Conservation (phyloP, 768 basidiomycete species). For the Pisolithus microcarpus region DNA sequence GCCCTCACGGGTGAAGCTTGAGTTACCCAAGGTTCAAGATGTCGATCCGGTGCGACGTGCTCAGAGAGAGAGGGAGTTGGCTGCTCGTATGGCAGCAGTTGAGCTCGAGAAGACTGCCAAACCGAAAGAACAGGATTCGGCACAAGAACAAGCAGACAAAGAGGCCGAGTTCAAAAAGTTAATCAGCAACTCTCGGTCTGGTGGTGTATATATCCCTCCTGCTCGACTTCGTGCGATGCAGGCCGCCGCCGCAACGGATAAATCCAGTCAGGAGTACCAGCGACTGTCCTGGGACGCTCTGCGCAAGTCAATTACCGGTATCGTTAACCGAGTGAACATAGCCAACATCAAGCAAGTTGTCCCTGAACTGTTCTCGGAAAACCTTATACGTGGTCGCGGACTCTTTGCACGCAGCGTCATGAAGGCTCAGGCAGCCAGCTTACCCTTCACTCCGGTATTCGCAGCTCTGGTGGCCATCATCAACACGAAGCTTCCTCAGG, state of each 20-base stretch:
- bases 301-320: constrained; percentile 96
- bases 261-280: constrained; percentile 84
- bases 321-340: constrained; percentile 98
- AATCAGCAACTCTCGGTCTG: constrained; percentile 61
- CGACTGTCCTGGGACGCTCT: constrained; percentile 96
- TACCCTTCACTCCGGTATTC: constrained; percentile 97
- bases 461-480: constrained; percentile 90
- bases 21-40: constrained; percentile 52
- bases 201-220: constrained; percentile 96
- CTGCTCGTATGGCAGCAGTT: constrained; percentile 59
- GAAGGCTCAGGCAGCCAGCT: constrained; percentile 96
- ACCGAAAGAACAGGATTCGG: constrained; percentile 38
- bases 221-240: constrained; percentile 88
- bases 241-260: constrained; percentile 69
- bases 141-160: constrained; percentile 51
- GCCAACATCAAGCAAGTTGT: constrained; percentile 93
- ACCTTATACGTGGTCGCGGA: constrained; percentile 88
- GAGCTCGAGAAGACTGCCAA: constrained; percentile 59
- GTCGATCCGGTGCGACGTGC: constrained; percentile 73
- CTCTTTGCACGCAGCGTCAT: constrained; percentile 91
- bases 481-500: constrained; percentile 95
- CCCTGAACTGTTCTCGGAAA: constrained; percentile 88
- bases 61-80: constrained; percentile 74
- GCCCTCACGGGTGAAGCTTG: constrained; percentile 24
- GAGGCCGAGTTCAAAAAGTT: constrained; percentile 89